Conservation (phyloP, 192 early-diverging fungal species). For the Entophlyctis luteolus region DNA sequence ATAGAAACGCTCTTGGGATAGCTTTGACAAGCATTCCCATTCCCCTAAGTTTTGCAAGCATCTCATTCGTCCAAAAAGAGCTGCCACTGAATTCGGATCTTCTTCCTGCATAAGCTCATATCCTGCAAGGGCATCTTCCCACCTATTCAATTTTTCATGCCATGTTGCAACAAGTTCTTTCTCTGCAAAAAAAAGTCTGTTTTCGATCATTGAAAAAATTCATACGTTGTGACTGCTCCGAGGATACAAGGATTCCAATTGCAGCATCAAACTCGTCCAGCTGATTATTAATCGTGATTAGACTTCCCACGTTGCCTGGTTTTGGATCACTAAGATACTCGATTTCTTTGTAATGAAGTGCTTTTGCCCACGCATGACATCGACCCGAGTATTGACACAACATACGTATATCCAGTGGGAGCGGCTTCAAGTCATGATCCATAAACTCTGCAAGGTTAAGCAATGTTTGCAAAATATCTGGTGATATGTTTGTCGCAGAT, state of each 20-base stretch:
- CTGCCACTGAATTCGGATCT: constrained; percentile 36
- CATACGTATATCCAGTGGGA: constrained; percentile 77
- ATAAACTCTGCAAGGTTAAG: constrained; percentile 86
- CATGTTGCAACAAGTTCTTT: constrained; percentile 65
- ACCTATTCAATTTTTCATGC: constrained; percentile 78
- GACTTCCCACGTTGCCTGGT: constrained; percentile 59
- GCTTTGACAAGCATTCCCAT: constrained; percentile 68
- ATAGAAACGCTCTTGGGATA: constrained; percentile 71
- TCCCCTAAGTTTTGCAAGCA: constrained; percentile 80
- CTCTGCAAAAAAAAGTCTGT: too few species aligned
- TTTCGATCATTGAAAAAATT: too few species aligned
- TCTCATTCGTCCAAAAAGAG: constrained; percentile 66
- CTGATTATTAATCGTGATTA: constrained; percentile 82
- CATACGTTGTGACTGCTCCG: constrained; percentile 53
- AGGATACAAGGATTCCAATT: constrained; percentile 76
- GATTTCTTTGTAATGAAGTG: constrained; percentile 83
- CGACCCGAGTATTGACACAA: constrained; percentile 74
- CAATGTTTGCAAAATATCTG: constrained; percentile 76
- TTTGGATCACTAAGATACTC: constrained; percentile 57
- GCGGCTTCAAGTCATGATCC: constrained; percentile 83
- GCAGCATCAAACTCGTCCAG: constrained; percentile 85
- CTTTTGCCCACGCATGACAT: constrained; percentile 86
- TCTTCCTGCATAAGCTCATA: constrained; percentile 59
- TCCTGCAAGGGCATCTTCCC: constrained; percentile 76
- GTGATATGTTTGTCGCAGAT: constrained; percentile 63